These are phyloP conservation scores for Eucalyptus pauciflora DNA, from an alignment of 345 rosid species.

Conservation along the genomic window DNA sequence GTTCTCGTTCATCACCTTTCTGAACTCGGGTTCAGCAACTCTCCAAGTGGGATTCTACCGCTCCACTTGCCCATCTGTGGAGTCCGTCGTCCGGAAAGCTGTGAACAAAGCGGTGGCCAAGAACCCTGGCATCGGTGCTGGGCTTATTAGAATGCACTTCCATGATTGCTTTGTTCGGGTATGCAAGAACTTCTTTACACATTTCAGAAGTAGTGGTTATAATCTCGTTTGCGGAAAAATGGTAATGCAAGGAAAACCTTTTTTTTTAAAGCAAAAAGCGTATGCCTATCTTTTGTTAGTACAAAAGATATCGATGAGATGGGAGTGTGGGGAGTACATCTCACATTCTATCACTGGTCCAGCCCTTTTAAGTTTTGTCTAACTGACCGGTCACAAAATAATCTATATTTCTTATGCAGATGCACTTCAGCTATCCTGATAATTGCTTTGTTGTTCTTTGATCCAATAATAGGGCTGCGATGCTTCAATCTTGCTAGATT, in stretches of 20 bases:
- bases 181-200: background rate
- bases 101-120: background rate
- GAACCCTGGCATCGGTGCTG: conserved; percentile 1
- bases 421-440: background rate
- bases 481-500: conserved; percentile 4
- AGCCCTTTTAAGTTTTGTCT: background rate
- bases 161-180: conserved; percentile 9
- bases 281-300: background rate
- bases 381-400: background rate
- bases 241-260: background rate
- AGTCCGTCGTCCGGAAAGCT: background rate
- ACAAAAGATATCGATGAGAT: background rate
- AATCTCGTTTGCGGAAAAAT: background rate
- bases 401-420: background rate
- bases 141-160: conserved; percentile 11
- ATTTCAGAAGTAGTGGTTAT: background rate
- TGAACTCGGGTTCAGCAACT: background rate
- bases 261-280: background rate
- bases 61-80: conserved; percentile 1
- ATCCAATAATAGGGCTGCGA: conserved; percentile 3
- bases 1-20: background rate
- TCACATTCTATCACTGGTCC: background rate
- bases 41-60: conserved; percentile 1
- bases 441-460: background rate
- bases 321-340: background rate